Percentiles rank a stretch among this genome's conserved stretches.
Evolutionary conservation across 176 grass and related monocot genomes (phyloP).

Genomic region (Bolboschoenus planiculmis): DNA sequence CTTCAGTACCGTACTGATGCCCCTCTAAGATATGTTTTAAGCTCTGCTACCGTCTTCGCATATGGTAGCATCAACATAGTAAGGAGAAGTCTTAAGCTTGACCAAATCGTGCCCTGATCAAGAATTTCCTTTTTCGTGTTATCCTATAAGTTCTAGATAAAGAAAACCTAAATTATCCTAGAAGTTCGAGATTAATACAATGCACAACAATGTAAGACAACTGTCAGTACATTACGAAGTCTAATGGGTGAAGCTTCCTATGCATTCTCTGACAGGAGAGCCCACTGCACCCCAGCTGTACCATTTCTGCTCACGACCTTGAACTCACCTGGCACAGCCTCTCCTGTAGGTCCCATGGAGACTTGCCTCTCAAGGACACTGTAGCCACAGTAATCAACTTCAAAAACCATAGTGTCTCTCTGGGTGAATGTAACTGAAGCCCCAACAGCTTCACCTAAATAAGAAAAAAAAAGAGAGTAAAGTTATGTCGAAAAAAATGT

Average conservation of each 20-base stretch:
- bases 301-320: constrained; percentile 34
- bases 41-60: background rate
- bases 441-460: constrained; percentile 57
- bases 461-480: background rate
- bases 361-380: constrained; percentile 40
- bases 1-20: background rate
- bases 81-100: background rate
- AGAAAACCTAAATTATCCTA: background rate
- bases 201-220: background rate
- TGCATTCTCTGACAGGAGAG: background rate
- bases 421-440: constrained; percentile 41
- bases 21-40: background rate
- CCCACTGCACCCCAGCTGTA: constrained; percentile 36
- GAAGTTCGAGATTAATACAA: background rate
- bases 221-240: background rate
- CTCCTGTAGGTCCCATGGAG: background rate
- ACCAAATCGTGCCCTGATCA: constrained; percentile 2
- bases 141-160: background rate
- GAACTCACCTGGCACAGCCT: background rate
- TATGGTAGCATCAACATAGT: background rate
- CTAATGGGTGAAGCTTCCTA: background rate
- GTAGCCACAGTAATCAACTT: constrained; percentile 60
- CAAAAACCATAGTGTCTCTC: constrained; percentile 37
- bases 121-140: background rate
- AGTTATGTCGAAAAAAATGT: background rate